Evolutionary conservation across 192 early-diverging fungal genomes (phyloP), one percentile per base, ranked within the genome.

Genomic region (Mortierella claussenii): DNA sequence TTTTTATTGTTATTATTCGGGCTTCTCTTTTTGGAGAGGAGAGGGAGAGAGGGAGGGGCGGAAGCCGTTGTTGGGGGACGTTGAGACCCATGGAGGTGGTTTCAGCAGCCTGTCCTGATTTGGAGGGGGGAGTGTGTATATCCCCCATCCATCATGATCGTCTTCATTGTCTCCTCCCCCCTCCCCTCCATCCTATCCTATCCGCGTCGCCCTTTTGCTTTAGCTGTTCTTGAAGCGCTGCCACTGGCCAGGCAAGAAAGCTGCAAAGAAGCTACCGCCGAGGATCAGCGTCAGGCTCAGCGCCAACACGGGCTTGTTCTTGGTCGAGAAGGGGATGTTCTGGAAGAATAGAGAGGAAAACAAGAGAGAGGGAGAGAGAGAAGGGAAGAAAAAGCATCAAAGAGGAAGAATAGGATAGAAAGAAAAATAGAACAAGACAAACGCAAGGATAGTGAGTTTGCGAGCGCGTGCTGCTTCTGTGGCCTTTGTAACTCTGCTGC

Each of bases 281-380:
- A 80, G 60, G 42, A 64, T 80, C 17, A 78, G 28, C 33, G 59
- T 57, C 71, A 86, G 75, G 56, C 68, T 69, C 26, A 80, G 30
- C 40, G 80, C 81, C 63, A 86, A 73, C 51, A 30, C 80, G 58
- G 65, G 46, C 54, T 70, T 81, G 78, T 81, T 86, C 49, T 74
- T 81, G 60, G 84, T 86, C 43, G 63, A 68, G 60, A 86, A 83
- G 45, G 84, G 84, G 56, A 86, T 37, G 65, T 83, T 81, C 84
- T 86, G n/a, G 9, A 34, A 54, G 9, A 34, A 13, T 2, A 27
- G 18, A 18, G 8, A 68, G 12, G 47, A 36, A 23, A 47, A 51
- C 1, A 37, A 27, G 34, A 21, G 31, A 52, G 24, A 67, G 5
- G 10, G 30, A 31, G 5, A 61, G 32, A 64, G 10, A 2, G 12